Evolutionary conservation across 768 basidiomycete genomes (phyloP), one percentile per base, ranked within the genome.

Genomic region (Boletus bicolor): DNA sequence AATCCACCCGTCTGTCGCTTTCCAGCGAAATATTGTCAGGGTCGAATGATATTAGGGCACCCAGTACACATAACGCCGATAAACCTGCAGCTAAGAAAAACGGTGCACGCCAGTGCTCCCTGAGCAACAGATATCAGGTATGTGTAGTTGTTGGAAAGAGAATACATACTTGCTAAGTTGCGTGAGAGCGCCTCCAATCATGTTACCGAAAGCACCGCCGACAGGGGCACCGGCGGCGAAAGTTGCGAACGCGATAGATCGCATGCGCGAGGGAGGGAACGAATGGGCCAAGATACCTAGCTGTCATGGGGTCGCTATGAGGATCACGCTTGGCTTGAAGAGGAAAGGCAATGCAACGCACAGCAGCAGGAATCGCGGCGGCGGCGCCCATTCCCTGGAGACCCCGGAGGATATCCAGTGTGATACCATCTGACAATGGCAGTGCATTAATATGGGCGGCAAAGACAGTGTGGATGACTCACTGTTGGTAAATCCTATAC

Each of bases 171-270:
- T 28, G 46, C 72, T 72, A 8, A 77, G 73, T 62, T 91, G 80
- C 0, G 85, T 88, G 19, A 91, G 70, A 1, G 86, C 72, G n/a
- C 89, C 91, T 17, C 92, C 91, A 0, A 91, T 55, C 0, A 84
- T 72, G 32, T 77, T 77, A 1, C 93, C 92, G 14, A 93, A 72
- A 0, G 82, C 87, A 0, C 79, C 87, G 0, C 93, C 93, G 6
- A 94, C 65, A 0, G 93, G 92, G 0, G 88, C 90, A 28, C 94
- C 94, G 0, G 91, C 90, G 1, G 87, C 79, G 60, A 93, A 95
- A 0, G 86, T 84, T 0, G 93, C 82, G 58, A 95, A 96, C 0
- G 91, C 93, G 0, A 83, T 70, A 1, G 89, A 83, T 10, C 93
- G 82, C 0, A 84, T 78, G 12, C 75, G 75, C 0, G 86, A 86